Evolutionary conservation across 768 basidiomycete species (phyloP), one percentile per base, ranked within the genome.

Genomic region (Dioszegia crocea): DNA sequence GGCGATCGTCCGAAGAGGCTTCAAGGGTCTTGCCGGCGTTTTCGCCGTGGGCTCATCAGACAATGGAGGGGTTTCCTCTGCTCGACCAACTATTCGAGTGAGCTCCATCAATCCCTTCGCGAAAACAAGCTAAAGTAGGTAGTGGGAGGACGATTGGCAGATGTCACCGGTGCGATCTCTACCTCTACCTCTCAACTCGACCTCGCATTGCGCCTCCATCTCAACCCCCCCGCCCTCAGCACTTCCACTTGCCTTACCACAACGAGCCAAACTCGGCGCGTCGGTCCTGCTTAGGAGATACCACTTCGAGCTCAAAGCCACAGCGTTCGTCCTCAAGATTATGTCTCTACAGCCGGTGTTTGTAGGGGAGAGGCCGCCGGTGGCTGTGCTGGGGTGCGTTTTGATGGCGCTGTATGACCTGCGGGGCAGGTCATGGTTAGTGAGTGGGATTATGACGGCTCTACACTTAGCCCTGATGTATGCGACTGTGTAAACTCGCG

Each of bases 141-240:
- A 48, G 47, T 48, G 47, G 47, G 51, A 40, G 19, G 24, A 53
- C 23, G 51, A 53, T 24, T 53, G 51, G 51, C 51, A 53, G 14
- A 19, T 53, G 6, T 53, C 51, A 3, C 51, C 51, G 8, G 51
- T 53, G 27, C 51, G 38, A 27, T 53, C 51, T 3, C 17, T 48
- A 19, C 47, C 47, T 29, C 27, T 48, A 8, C 29, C 11, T n/a
- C 12, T 23, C 19, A 43, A 17, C 21, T 21, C 40, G 8, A n/a
- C 45, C 8, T 27, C 45, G 19, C 40, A 21, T 8, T 12, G 8
- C 12, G 19, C 45, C 26, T 9, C 45, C 8, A 46, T 46, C 26
- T 27, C 19, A 4, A 23, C 45, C 9, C 26, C 19, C 8, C 45
- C 26, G 17, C 45, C 45, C 3, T 8, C 45, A 23, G 4, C 45